These are phyloP conservation scores for Colletotrichum neosansevieriae DNA, from an alignment of 2,329 filamentous ascomycete genomes.

Conservation along the genomic window DNA sequence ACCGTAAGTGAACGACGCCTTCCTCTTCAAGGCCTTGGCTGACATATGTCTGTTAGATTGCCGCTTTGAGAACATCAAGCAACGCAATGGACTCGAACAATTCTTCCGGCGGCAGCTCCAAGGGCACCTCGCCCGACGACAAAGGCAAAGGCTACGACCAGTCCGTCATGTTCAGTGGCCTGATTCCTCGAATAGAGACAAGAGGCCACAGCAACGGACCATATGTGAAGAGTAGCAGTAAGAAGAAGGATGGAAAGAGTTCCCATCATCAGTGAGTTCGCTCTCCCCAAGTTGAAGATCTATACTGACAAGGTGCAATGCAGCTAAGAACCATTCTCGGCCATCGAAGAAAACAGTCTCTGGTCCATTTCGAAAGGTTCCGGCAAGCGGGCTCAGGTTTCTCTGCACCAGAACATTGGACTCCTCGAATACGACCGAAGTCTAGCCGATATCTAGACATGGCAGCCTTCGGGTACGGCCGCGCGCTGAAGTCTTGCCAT, in stretches of 20 bases:
- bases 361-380: too few species aligned
- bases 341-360: not conserved
- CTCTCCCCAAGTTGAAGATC: not conserved
- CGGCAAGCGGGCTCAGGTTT: too few species aligned
- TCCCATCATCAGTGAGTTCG: constrained; percentile 23
- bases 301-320: not conserved
- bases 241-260: constrained; percentile 30
- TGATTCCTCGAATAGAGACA: constrained; percentile 44
- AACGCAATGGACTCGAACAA: constrained; percentile 32
- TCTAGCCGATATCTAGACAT: not conserved
- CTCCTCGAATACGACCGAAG: not conserved
- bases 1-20: constrained; percentile 6
- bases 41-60: constrained; percentile 10
- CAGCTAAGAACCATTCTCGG: constrained; percentile 16
- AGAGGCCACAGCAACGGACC: constrained; percentile 42
- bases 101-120: constrained; percentile 38
- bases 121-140: constrained; percentile 32
- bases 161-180: constrained; percentile 41
- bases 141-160: constrained; percentile 36
- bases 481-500: not conserved
- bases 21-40: not conserved
- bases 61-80: constrained; percentile 24
- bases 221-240: constrained; percentile 34
- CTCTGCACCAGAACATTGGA: not conserved
- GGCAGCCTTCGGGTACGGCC: not conserved